Evolutionary conservation across 306 rosid species (phyloP).

Genomic region (Ormosia emarginata): DNA sequence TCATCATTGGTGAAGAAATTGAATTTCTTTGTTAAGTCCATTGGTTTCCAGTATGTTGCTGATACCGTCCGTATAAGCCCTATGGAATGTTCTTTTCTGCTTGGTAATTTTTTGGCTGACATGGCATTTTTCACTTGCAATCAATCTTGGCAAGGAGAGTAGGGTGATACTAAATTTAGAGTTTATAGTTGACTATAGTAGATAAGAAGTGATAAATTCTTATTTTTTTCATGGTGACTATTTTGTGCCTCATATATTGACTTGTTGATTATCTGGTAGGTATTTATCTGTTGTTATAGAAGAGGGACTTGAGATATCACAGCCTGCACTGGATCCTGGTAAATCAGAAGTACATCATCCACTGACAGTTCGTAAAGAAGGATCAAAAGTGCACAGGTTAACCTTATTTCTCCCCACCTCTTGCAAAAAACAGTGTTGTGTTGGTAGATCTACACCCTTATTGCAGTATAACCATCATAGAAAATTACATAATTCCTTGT

Average conservation of each 20-base stretch:
- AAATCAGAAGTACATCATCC: slow-evolving; percentile 89
- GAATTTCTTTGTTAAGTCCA: background rate
- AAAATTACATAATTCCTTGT: background rate
- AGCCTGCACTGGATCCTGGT: slow-evolving; percentile 85
- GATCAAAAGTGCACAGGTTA: slow-evolving; percentile 88
- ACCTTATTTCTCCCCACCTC: slow-evolving; percentile 4
- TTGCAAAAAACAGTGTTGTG: slow-evolving; percentile 6
- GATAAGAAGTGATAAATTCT: background rate
- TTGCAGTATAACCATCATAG: background rate
- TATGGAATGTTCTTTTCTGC: background rate
- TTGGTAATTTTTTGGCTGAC: background rate
- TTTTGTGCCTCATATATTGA: background rate
- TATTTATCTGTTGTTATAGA: slow-evolving; percentile 73
- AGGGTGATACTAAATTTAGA: background rate
- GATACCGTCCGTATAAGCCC: background rate
- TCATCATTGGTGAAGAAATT: background rate
- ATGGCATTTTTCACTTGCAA: background rate
- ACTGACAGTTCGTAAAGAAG: slow-evolving; percentile 58
- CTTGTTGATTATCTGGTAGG: slow-evolving; percentile 39
- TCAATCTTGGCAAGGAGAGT: background rate
- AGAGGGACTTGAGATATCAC: slow-evolving; percentile 94
- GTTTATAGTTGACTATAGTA: background rate
- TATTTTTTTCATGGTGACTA: background rate
- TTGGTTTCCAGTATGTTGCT: background rate
- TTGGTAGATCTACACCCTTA: background rate